Base-by-base conservation (phyloP, 1,284 basidiomycete genomes). In the Schizophyllum commune region DNA sequence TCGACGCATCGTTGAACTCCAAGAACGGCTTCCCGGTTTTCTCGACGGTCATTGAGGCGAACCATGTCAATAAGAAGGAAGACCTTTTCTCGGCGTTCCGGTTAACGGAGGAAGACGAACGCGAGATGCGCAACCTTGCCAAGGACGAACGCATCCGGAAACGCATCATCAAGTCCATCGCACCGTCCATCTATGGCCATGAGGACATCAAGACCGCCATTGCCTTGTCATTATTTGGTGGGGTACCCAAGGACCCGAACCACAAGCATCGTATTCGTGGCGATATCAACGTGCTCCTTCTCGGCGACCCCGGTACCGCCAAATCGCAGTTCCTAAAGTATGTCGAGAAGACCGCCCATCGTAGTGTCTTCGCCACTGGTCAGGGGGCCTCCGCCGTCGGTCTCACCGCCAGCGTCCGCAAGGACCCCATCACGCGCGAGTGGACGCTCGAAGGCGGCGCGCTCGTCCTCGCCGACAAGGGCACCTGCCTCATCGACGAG, bases 21-120 rank as follows among this genome's bases (percentile, higher is more conserved):
- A 99, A 98, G 79, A 98, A 99, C 68, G 97, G 96, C 22, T 99
- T 99, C 79, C 96, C 96, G 0, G 97, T 99, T 52, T 99, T 99
- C 78, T 96, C 95, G 3, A 99, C 96, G 5, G 85, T 99, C 61
- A 89, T 99, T 64, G 96, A 99, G 73, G 96, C 96, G 17, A 99
- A 99, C 73, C 92, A 97, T 70, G 81, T 98, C 75, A 96, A 96
- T 78, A 98, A 98, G 79, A 96, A 97, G 72, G 96, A 98, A 74
- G 89, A 91, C 66, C 79, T 95, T 17, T 99, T 96, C 68, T 96
- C 96, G 7, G 94, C 96, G 1, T 96, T 97, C 82, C 86, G 93
- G 51, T 81, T 99, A 39, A 98, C 96, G 0, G 96, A 98, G 71
- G 96, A 99, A 69, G 97, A 99, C 68, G 94, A 97, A 74, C 89